phyloP scores from a whole-genome alignment of 1,139 yeast species.

The Geotrichum carabidarum region DNA sequence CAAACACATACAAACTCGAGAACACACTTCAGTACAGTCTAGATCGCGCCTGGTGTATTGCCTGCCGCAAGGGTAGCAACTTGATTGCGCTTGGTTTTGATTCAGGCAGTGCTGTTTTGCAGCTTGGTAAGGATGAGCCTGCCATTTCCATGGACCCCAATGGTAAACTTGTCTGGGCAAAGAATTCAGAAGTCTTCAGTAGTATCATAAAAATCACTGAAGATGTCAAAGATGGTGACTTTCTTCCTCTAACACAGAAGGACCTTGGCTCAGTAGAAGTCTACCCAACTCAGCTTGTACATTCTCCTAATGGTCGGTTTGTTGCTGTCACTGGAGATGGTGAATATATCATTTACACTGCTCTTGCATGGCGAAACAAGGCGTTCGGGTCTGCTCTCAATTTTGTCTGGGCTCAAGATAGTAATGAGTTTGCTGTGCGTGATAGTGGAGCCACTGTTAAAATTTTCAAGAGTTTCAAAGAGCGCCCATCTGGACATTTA shows the following conservation, averaged over 20 bases:
- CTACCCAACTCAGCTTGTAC: conserved; percentile 78
- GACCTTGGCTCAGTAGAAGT: conserved; percentile 90
- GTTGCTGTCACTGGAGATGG: conserved; percentile 98
- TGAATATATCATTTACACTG: conserved; percentile 91
- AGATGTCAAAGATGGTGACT: conserved; percentile 60
- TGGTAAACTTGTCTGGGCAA: conserved; percentile 86
- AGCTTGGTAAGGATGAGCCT: conserved; percentile 92
- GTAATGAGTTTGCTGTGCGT: conserved; percentile 78
- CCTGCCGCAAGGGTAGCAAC: conserved; percentile 70
- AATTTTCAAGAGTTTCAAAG: conserved; percentile 79
- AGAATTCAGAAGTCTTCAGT: conserved; percentile 83
- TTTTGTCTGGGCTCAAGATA: conserved; percentile 92
- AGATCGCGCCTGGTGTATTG: conserved; percentile 95
- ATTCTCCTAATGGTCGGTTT: conserved; percentile 95
- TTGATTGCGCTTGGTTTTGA: conserved; percentile 89
- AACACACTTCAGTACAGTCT: conserved; percentile 84
- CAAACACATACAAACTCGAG: conserved; percentile 74
- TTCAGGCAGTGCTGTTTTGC: conserved; percentile 80
- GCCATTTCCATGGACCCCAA: conserved; percentile 86
- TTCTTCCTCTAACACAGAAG: conserved; percentile 67
- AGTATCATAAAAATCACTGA: conserved; percentile 69
- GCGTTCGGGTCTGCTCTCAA: conserved; percentile 89
- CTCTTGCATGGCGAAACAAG: conserved; percentile 97
- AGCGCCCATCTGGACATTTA: conserved; percentile 60
- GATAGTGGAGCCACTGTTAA: conserved; percentile 63